Evolutionary conservation across 2,329 filamentous ascomycete species (phyloP).

Genomic region (Dactylonectria macrodidyma): DNA sequence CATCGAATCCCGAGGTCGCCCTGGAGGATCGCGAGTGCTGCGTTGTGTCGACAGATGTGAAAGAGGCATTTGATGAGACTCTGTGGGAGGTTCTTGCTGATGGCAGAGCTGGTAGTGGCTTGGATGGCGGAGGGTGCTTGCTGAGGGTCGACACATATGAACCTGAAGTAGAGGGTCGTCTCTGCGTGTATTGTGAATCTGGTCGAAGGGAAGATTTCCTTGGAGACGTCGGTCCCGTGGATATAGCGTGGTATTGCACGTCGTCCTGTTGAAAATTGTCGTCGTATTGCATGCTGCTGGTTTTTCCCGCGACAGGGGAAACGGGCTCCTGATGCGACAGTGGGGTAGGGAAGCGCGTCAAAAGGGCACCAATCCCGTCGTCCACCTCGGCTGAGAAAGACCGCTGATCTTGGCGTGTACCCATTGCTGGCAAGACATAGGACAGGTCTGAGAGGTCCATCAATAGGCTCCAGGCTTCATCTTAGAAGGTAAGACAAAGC

Average conservation of each 20-base stretch:
- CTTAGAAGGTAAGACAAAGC: background rate
- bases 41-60: conserved; percentile 32
- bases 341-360: conserved; percentile 4
- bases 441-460: background rate
- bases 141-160: conserved; percentile 21
- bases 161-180: conserved; percentile 1
- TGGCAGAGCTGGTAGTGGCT: conserved; percentile 38
- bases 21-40: conserved; percentile 33
- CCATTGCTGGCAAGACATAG: background rate
- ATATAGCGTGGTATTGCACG: background rate
- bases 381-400: background rate
- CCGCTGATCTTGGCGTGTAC: background rate
- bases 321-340: background rate
- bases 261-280: background rate
- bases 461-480: background rate
- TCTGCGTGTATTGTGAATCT: background rate
- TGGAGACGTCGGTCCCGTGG: background rate
- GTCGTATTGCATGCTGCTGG: background rate
- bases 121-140: conserved; percentile 38
- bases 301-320: background rate
- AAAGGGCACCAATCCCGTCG: background rate
- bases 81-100: conserved; percentile 10
- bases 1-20: conserved; percentile 24
- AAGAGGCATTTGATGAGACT: conserved; percentile 29
- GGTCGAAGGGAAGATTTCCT: background rate